phyloP scores from a whole-genome alignment of 179 eudicot genomes.

The Spergularia azorica region DNA sequence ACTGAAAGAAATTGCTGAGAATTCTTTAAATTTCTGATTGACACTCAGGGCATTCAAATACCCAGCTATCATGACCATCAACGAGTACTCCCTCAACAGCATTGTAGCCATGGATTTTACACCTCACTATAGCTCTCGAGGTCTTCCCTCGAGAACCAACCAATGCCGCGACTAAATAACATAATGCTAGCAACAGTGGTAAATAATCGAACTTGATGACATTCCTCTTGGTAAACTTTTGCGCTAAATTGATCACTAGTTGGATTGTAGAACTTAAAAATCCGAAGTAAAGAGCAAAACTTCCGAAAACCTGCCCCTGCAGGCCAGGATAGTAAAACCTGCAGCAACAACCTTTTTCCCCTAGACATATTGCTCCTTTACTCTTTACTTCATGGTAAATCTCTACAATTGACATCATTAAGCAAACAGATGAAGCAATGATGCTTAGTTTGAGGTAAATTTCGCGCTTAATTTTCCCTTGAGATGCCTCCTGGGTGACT shows the following conservation, averaged over 20 bases:
- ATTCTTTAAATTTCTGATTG: neutral
- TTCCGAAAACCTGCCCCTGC: slow-evolving; percentile 11
- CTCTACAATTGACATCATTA: slow-evolving; percentile 22
- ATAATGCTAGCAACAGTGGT: slow-evolving; percentile 14
- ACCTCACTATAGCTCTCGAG: neutral
- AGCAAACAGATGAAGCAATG: slow-evolving; percentile 23
- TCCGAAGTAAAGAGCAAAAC: slow-evolving; percentile 21
- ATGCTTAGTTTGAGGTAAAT: slow-evolving; percentile 14
- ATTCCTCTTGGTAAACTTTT: neutral
- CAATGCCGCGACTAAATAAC: slow-evolving; percentile 6
- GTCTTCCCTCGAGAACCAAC: neutral
- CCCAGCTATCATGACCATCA: slow-evolving; percentile 13
- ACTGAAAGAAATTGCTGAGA: neutral
- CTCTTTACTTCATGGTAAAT: slow-evolving; percentile 13
- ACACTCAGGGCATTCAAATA: slow-evolving; percentile 23
- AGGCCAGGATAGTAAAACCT: slow-evolving; percentile 14
- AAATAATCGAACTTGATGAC: slow-evolving; percentile 12
- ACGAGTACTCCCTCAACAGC: neutral
- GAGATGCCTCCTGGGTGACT: neutral
- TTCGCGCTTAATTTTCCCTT: slow-evolving; percentile 21
- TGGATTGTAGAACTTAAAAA: slow-evolving; percentile 17
- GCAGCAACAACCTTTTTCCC: slow-evolving; percentile 12
- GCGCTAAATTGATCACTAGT: slow-evolving; percentile 5
- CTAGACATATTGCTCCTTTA: slow-evolving; percentile 9
- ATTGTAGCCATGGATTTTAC: slow-evolving; percentile 15